Percentiles rank a stretch among this genome's conserved stretches.
These are phyloP conservation scores for Bullera alba DNA, from an alignment of 768 basidiomycete species.

Conservation along the genomic window DNA sequence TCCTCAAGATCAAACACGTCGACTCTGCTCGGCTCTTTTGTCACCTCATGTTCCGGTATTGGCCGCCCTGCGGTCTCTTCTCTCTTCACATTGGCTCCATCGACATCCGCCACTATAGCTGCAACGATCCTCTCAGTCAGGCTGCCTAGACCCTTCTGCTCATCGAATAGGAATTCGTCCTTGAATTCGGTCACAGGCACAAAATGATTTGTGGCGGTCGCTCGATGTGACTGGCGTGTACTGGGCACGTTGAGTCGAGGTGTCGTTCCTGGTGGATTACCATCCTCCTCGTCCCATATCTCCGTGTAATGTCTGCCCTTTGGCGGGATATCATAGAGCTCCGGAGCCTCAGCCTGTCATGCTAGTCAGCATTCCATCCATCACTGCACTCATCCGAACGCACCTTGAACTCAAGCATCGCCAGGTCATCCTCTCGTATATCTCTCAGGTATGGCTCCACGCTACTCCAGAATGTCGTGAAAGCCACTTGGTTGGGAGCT, in stretches of 20 bases:
- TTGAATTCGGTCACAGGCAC: constrained; percentile 55
- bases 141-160: constrained; percentile 77
- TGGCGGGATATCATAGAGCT: constrained; percentile 77
- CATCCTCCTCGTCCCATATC: constrained; percentile 88
- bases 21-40: constrained; percentile 63
- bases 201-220: constrained; percentile 13
- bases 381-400: constrained; percentile 7
- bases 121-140: constrained; percentile 64
- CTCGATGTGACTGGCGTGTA: constrained; percentile 15
- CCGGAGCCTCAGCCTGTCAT: constrained; percentile 64
- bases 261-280: constrained; percentile 28
- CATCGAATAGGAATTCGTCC: constrained; percentile 62
- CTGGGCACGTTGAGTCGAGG: constrained; percentile 29
- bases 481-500: constrained; percentile 53
- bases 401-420: constrained; percentile 79
- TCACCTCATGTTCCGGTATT: constrained; percentile 17
- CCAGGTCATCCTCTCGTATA: constrained; percentile 90
- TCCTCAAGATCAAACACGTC: constrained; percentile 49
- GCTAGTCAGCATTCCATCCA: neutral
- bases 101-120: constrained; percentile 22
- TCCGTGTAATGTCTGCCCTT: constrained; percentile 83
- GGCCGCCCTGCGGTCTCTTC: constrained; percentile 33
- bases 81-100: constrained; percentile 15
- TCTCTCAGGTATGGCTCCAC: constrained; percentile 84
- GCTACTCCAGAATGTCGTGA: constrained; percentile 70